Base-by-base conservation (phyloP, 139 green algal genomes). In the Asterochloris sp. region DNA sequence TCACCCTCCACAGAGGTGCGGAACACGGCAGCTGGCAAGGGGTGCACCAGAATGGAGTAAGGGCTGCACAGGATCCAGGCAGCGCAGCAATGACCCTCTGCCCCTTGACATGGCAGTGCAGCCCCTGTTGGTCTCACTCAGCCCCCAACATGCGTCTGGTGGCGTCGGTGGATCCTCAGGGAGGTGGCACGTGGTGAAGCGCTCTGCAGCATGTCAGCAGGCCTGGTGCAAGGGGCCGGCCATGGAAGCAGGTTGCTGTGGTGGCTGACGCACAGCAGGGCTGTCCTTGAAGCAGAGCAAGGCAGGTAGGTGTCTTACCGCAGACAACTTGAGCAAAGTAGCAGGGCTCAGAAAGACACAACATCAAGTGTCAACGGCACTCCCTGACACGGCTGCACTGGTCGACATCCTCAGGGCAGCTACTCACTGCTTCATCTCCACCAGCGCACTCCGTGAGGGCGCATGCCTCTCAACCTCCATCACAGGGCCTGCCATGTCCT, bases 401-500 rank as follows among this genome's bases (percentile, higher is more conserved):
- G 23, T 73, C 9, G 0, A 23, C 67, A 54, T 54, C 38, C 38
- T 54, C 67, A 73, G 23, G 11, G 13, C 9, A 13, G 29, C 15
- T 13, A 28, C 15, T 60, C 62, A 78, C 74, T 54, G 62, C 63
- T 78, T 78, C 74, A 78, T 78, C 23, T 78, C 74, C 28, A 78
- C 38, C 74, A 78, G 26, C n/a, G 74, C 74, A n/a, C 74, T 78
- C 24, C 47, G 38, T 12, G 74, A 66, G 47, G 62, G 62, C 23
- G 47, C 21, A 26, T 78, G 47, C 38, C 74, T 47, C 74, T 78
- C 74, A 23, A 78, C 74, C 74, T 78, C 74, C 47, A n/a, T 64
- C 38, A 78, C 74, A 15, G 74, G 27, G 38, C 74, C 74, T 54
- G 38, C 38, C 19, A 47, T 66, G 16, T 63, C 19, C 0, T 78